Conservation (phyloP, 2,329 filamentous ascomycete genomes). For the Monilinia polystroma region DNA sequence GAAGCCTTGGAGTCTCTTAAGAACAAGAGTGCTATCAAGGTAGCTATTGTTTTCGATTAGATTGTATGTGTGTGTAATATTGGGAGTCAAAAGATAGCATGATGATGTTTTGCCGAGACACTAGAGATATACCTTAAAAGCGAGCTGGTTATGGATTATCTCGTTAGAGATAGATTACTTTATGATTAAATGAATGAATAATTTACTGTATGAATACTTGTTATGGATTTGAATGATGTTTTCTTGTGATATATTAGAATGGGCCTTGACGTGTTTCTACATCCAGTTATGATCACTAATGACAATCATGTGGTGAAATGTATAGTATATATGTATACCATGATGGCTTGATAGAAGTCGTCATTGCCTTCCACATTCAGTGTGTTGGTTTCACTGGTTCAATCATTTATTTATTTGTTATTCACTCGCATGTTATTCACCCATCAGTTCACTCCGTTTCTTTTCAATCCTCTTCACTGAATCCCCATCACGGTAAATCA, state of each 20-base stretch:
- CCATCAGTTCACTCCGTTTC: not conserved
- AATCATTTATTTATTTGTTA: too few species aligned
- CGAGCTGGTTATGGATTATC: not conserved
- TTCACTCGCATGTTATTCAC: too few species aligned
- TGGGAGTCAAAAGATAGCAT: constrained; percentile 3
- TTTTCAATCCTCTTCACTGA: not conserved
- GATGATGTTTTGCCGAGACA: constrained; percentile 9
- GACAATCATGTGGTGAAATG: too few species aligned
- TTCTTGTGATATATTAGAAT: too few species aligned
- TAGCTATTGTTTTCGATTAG: constrained; percentile 67
- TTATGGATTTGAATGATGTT: not conserved
- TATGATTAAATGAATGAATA: constrained; percentile 6
- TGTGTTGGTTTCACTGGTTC: too few species aligned
- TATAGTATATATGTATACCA: too few species aligned
- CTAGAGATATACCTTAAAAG: constrained; percentile 7
- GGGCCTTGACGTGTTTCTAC: too few species aligned
- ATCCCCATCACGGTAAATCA: not conserved
- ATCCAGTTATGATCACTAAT: too few species aligned
- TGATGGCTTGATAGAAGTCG: too few species aligned
- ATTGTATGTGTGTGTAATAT: not conserved
- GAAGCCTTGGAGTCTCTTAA: constrained; percentile 68
- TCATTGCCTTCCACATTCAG: too few species aligned
- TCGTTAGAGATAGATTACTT: constrained; percentile 5
- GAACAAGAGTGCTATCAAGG: constrained; percentile 73
- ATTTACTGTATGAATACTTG: not conserved